These are phyloP conservation scores for Albugo candida DNA, from an alignment of 352 stramenopile genomes.

Conservation along the genomic window DNA sequence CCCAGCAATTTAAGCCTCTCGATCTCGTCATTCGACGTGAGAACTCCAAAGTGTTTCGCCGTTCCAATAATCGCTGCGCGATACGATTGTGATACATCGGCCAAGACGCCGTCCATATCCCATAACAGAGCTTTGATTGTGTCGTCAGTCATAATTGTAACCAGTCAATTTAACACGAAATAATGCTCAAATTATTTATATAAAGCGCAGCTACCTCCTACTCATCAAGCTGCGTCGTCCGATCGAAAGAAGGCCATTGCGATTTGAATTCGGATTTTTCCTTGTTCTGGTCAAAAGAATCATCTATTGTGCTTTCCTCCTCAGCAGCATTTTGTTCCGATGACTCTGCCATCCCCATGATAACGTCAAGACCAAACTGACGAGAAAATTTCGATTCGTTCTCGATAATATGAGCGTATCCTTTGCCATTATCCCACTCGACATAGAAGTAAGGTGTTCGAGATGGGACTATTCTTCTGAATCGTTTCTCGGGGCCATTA, in stretches of 20 bases:
- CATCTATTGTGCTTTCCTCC: constrained; percentile 10
- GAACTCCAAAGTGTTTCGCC: constrained; percentile 66
- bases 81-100: constrained; percentile 91
- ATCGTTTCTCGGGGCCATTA: constrained; percentile 29
- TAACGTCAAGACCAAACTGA: constrained; percentile 60
- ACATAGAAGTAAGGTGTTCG: constrained; percentile 79
- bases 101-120: constrained; percentile 96
- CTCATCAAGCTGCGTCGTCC: no score
- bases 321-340: constrained; percentile 39
- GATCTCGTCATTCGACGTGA: constrained; percentile 79
- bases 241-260: no score
- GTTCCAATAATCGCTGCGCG: constrained; percentile 80
- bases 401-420: constrained; percentile 69
- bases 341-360: constrained; percentile 38
- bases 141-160: not conserved
- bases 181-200: no score
- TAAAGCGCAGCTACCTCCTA: no score
- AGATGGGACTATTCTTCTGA: constrained; percentile 38
- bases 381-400: constrained; percentile 50
- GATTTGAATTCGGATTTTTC: not conserved
- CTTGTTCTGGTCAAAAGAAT: not conserved
- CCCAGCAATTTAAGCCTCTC: constrained; percentile 81
- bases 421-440: constrained; percentile 32
- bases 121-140: constrained; percentile 69
- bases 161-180: no score